Evolutionary conservation across 2,329 filamentous ascomycete genomes (phyloP).

Genomic region (Epichloe elymi): DNA sequence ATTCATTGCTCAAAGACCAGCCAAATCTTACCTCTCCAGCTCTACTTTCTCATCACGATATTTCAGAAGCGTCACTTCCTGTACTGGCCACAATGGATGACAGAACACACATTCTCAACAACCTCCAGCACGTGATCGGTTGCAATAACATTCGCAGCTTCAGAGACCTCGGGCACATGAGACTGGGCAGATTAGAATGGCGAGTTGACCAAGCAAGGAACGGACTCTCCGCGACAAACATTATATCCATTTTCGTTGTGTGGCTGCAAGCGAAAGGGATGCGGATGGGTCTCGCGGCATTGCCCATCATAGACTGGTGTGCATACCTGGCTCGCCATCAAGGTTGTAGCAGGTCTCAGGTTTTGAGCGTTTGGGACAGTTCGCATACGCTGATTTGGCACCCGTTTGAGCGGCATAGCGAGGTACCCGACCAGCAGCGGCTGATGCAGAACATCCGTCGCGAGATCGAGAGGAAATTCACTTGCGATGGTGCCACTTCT

Average conservation of each 20-base stretch:
- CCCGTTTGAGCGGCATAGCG: not conserved
- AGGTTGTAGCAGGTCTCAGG: not conserved
- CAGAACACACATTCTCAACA: conserved; percentile 7
- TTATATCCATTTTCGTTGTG: conserved; percentile 13
- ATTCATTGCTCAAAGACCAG: not conserved
- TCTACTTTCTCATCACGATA: not conserved
- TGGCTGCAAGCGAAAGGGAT: conserved; percentile 16
- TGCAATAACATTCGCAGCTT: conserved; percentile 11
- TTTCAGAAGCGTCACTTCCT: not conserved
- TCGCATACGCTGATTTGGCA: not conserved
- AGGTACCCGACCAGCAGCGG: not conserved
- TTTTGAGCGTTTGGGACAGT: not conserved
- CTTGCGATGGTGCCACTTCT: not conserved
- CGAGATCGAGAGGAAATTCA: not conserved
- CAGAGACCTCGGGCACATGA: conserved; percentile 12
- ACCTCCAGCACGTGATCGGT: conserved; percentile 12
- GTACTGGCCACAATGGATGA: conserved; percentile 11
- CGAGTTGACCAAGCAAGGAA: conserved; percentile 7
- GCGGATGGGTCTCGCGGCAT: not conserved
- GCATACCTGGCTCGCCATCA: not conserved
- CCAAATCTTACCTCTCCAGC: not conserved
- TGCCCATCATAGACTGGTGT: conserved; percentile 3
- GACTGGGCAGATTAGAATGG: conserved; percentile 12
- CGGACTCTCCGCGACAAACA: conserved; percentile 6
- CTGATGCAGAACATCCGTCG: not conserved